Evolutionary conservation across 2,329 filamentous ascomycete genomes (phyloP), one percentile per base, ranked within the genome.

Genomic region (Alternaria sp.): DNA sequence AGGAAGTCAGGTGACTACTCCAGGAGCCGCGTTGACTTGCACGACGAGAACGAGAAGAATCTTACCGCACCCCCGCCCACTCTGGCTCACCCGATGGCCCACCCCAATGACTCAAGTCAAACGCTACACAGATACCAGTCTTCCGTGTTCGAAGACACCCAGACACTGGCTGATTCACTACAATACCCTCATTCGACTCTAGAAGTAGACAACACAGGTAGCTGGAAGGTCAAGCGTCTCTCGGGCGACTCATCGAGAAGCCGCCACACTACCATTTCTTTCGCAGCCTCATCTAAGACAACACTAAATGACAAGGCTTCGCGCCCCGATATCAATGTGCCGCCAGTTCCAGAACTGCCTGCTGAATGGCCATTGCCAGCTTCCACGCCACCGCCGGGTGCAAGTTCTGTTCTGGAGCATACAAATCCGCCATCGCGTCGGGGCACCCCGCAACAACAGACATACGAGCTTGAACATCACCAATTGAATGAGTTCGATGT

Each of bases 1-100:
- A 86, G 85, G 45, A 84, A 82, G 2, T 68, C 71, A 18, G 77
- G 77, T 21, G 75, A 74, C 28, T 79, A 79, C 60, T 63, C 67
- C 14, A 65, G 67, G 26, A 73, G 70, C 45, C 68, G 63, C 8
- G 66, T 70, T 58, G 66, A 70, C 23, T 51, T 78, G 28, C 66
- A 67, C 15, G 57, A 71, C 18, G 64, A 64, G 8, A 69, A 67
- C 30, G 70, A 77, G 50, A 75, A 73, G 63, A 71, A 68, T 43
- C 55, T 72, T 15, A 71, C 67, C 14, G 14, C 25, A 23, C 28
- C 49, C 18, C 64, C 62, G n/a, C 43, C 59, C 14, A 63, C 65
- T 15, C 55, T 63, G 28, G 43, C 63, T 28, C 58, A 62, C 2
- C 64, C 62, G 14, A 63, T 61, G 49, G 55, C 47, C 12, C 62